A percentile compares a stretch with the other conserved stretches of the same genome.
Evolutionary conservation across 2,329 filamentous ascomycete genomes (phyloP).

Genomic region (Verticillium alfalfae): DNA sequence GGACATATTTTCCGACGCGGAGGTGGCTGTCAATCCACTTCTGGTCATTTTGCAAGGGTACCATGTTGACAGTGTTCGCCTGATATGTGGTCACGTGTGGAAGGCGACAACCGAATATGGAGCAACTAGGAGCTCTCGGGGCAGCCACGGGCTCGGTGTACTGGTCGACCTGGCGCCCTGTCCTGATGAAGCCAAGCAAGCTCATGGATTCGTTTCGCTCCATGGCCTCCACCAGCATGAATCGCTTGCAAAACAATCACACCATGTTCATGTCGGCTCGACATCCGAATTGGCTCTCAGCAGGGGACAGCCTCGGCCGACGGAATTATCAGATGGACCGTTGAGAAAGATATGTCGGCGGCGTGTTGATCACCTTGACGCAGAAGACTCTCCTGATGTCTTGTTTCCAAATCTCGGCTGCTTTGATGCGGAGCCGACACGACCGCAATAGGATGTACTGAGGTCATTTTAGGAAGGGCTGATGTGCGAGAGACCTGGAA

Average conservation of each 20-base stretch:
- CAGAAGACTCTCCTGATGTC: background rate
- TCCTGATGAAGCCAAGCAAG: background rate
- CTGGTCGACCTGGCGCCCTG: background rate
- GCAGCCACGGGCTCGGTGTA: background rate
- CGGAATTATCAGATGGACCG: background rate
- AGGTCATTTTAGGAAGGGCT: background rate
- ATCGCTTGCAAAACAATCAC: background rate
- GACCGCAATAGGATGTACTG: background rate
- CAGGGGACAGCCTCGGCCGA: background rate
- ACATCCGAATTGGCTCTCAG: background rate
- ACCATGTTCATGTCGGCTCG: background rate
- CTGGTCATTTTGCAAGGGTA: background rate
- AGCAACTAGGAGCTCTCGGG: background rate
- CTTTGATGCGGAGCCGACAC: background rate
- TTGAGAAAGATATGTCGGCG: background rate
- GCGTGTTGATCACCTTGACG: background rate
- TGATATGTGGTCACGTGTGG: background rate
- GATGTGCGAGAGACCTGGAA: background rate
- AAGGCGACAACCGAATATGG: background rate
- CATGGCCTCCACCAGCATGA: background rate
- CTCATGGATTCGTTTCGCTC: background rate
- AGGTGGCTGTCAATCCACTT: background rate
- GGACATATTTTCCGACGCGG: background rate
- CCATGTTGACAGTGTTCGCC: background rate
- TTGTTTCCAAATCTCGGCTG: background rate